Percentiles rank a stretch among this genome's conserved stretches.
Conservation (phyloP, 306 rosid genomes). For the Lathyrus oleraceus region DNA sequence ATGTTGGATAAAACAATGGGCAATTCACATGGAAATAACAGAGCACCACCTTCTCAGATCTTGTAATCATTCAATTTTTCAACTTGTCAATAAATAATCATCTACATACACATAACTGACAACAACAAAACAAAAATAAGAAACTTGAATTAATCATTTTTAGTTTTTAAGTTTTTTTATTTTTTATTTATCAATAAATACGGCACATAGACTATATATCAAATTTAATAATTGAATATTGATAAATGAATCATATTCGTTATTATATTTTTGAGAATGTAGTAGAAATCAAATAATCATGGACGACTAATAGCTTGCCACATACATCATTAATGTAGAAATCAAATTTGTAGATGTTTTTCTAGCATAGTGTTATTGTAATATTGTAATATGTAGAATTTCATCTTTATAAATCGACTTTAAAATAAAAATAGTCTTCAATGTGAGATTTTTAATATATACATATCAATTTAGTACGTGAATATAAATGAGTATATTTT, state of each 20-base stretch:
- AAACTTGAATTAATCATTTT: not conserved
- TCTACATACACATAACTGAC: conserved; percentile 7
- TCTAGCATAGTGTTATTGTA: too few relatives aligned
- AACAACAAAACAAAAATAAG: not conserved
- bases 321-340: not conserved
- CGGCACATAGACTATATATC: not conserved
- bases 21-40: conserved; percentile 56
- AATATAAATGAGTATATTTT: too few relatives aligned
- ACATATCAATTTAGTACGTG: too few relatives aligned
- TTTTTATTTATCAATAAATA: not conserved
- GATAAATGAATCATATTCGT: not conserved
- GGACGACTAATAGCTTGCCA: not conserved
- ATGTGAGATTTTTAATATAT: too few relatives aligned
- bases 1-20: conserved; percentile 25
- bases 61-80: conserved; percentile 26
- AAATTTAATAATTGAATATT: not conserved
- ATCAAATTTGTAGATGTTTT: too few relatives aligned
- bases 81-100: conserved; percentile 30
- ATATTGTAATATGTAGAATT: too few relatives aligned
- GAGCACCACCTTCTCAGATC: conserved; percentile 50
- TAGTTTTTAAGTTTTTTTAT: not conserved
- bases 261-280: not conserved
- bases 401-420: too few relatives aligned
- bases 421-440: too few relatives aligned
- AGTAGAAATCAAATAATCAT: not conserved